phyloP scores from a whole-genome alignment of 192 early-diverging fungal species.

The Dissophora globulifera region DNA sequence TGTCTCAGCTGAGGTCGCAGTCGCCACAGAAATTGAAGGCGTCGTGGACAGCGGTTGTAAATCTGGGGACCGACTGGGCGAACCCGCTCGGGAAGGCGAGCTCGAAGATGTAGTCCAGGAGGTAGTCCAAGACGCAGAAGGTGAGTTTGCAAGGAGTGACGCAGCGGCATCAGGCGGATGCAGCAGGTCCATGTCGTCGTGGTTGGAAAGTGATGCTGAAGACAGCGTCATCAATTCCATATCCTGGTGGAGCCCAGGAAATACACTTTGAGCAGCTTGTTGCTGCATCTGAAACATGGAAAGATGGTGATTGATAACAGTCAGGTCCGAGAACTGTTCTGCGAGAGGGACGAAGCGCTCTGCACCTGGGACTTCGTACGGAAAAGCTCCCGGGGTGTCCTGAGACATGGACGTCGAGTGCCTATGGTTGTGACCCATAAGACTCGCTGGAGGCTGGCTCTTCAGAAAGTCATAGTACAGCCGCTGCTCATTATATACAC shows the following conservation, averaged over 20 bases:
- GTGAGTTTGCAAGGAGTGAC: neutral
- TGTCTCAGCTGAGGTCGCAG: neutral
- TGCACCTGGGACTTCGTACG: conserved; percentile 9
- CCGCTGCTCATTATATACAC: conserved; percentile 10
- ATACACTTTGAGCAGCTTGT: conserved; percentile 15
- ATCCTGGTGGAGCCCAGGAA: conserved; percentile 27
- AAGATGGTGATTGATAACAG: conserved; percentile 7
- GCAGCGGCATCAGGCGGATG: neutral
- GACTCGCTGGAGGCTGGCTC: too few relatives aligned
- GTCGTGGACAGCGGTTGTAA: neutral
- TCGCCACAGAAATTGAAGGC: neutral
- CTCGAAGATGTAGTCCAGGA: too few relatives aligned
- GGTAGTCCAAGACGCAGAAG: conserved; percentile 10
- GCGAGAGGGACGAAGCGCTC: conserved; percentile 11
- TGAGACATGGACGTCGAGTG: conserved; percentile 2
- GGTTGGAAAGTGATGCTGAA: conserved; percentile 9
- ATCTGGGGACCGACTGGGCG: conserved; percentile 12
- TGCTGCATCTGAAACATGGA: conserved; percentile 8
- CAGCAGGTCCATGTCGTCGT: neutral
- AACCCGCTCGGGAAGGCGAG: conserved; percentile 8
- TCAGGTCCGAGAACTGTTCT: conserved; percentile 3
- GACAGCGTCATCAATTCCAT: conserved; percentile 35
- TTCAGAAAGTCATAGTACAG: too few relatives aligned
- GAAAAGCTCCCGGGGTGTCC: neutral
- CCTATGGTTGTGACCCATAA: too few relatives aligned